phyloP scores from a whole-genome alignment of 2,329 filamentous ascomycete genomes.

The Aspergillus chevalieri region DNA sequence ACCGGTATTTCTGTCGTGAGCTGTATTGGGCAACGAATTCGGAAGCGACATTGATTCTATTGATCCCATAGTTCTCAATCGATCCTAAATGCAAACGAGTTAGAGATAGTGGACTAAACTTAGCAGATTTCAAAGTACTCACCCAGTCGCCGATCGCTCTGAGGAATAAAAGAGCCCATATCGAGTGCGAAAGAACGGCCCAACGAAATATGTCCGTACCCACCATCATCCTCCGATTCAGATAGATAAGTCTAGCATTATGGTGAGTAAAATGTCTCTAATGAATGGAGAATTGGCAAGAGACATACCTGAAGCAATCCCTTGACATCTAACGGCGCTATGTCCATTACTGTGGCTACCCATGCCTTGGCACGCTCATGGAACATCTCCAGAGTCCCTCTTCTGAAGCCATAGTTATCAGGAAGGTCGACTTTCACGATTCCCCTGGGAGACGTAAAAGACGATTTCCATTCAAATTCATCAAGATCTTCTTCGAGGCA shows the following conservation, averaged over 20 bases:
- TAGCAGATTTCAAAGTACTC: constrained; percentile 4
- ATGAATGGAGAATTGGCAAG: not conserved
- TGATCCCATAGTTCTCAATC: constrained; percentile 67
- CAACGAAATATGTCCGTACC: constrained; percentile 84
- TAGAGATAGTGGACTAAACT: constrained; percentile 2
- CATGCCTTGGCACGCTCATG: constrained; percentile 71
- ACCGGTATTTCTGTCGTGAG: constrained; percentile 90
- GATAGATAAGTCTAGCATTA: constrained; percentile 74
- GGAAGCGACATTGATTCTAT: constrained; percentile 81
- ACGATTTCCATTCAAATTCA: constrained; percentile 79
- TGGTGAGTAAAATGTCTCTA: constrained; percentile 1
- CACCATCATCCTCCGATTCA: constrained; percentile 84
- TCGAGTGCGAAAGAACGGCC: constrained; percentile 92
- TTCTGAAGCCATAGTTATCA: constrained; percentile 80
- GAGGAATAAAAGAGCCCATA: constrained; percentile 79
- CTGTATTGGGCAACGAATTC: constrained; percentile 98
- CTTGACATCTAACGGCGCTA: constrained; percentile 89
- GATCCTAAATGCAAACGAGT: constrained; percentile 41
- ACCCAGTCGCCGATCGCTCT: constrained; percentile 75
- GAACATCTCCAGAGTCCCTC: constrained; percentile 69
- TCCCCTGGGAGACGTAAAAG: constrained; percentile 69
- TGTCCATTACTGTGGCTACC: constrained; percentile 72
- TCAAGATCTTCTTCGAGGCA: constrained; percentile 93
- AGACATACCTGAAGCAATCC: constrained; percentile 63
- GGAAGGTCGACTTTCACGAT: constrained; percentile 84